Evolutionary conservation across 2,329 filamentous ascomycete genomes (phyloP).

Genomic region (Metarhizium rileyi): DNA sequence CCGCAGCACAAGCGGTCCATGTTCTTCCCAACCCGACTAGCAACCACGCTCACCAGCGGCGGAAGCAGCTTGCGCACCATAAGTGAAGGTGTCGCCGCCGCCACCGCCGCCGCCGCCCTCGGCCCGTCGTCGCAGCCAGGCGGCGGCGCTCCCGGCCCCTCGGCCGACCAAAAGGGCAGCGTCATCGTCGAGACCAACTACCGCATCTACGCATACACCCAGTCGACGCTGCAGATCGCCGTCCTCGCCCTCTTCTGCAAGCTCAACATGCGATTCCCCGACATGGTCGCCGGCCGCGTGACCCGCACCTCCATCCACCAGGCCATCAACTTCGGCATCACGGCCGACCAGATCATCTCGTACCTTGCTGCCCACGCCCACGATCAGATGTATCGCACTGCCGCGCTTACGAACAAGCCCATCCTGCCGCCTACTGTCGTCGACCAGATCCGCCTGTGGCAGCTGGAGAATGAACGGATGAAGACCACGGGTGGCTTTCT

Average conservation of each 20-base stretch:
- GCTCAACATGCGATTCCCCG: conserved; percentile 83
- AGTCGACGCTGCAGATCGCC: conserved; percentile 86
- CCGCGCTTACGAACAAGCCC: conserved; percentile 48
- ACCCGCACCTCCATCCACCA: conserved; percentile 80
- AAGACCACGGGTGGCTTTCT: conserved; percentile 73
- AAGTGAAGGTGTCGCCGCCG: conserved; percentile 58
- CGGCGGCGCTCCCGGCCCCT: conserved; percentile 23
- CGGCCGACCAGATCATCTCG: conserved; percentile 85
- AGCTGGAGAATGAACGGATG: conserved; percentile 93
- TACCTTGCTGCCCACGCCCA: conserved; percentile 91
- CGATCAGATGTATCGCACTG: conserved; percentile 75
- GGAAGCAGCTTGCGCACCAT: conserved; percentile 62
- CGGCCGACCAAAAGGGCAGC: conserved; percentile 55
- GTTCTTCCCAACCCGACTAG: conserved; percentile 85
- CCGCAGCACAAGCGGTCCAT: conserved; percentile 46
- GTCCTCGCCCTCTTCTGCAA: conserved; percentile 84
- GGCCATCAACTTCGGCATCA: conserved; percentile 86
- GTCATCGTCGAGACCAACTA: conserved; percentile 98
- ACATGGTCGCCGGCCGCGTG: conserved; percentile 86
- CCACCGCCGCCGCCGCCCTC: conserved; percentile 41
- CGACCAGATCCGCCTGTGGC: conserved; percentile 95
- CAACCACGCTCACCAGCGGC: conserved; percentile 87
- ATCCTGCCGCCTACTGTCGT: conserved; percentile 90
- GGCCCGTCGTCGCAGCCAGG: conserved; percentile 19
- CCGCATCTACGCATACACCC: conserved; percentile 92